Evolutionary conservation across 129 eudicot species (phyloP).

Genomic region (Gnaphalium uliginosum): DNA sequence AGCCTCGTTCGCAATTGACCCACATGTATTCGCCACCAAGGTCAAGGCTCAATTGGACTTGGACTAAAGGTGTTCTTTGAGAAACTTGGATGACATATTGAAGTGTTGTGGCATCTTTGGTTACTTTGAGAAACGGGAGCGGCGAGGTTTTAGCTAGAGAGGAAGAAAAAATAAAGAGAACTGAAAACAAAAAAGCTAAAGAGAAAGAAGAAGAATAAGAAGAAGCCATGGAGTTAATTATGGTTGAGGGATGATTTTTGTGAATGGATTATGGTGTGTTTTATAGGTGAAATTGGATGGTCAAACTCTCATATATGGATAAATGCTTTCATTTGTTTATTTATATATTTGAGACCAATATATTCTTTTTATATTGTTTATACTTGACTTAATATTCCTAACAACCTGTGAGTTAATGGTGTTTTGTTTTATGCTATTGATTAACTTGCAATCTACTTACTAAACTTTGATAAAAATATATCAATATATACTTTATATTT

Average conservation of each 20-base stretch:
- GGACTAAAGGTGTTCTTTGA: constrained; percentile 46
- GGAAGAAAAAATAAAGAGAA: constrained; percentile 11
- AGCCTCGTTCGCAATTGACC: constrained; percentile 45
- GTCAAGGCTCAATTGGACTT: constrained; percentile 29
- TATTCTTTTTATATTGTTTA: not conserved
- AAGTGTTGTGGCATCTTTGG: constrained; percentile 42
- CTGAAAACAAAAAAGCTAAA: constrained; percentile 1
- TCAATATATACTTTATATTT: no score
- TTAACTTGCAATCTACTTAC: no score
- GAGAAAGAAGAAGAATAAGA: not conserved
- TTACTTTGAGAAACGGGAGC: constrained; percentile 39
- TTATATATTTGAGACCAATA: not conserved
- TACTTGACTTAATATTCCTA: not conserved
- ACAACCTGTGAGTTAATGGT: not conserved
- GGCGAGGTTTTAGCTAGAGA: constrained; percentile 23
- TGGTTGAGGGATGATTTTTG: not conserved
- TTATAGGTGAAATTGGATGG: not conserved
- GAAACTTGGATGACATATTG: constrained; percentile 40
- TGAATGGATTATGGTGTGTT: not conserved
- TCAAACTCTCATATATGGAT: not conserved
- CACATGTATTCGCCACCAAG: constrained; percentile 52
- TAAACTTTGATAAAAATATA: no score
- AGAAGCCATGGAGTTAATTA: constrained; percentile 12
- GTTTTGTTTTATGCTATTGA: not conserved
- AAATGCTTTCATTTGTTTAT: not conserved